Conservation (phyloP, 176 grass and related monocot species). For the Microstegium vimineum region DNA sequence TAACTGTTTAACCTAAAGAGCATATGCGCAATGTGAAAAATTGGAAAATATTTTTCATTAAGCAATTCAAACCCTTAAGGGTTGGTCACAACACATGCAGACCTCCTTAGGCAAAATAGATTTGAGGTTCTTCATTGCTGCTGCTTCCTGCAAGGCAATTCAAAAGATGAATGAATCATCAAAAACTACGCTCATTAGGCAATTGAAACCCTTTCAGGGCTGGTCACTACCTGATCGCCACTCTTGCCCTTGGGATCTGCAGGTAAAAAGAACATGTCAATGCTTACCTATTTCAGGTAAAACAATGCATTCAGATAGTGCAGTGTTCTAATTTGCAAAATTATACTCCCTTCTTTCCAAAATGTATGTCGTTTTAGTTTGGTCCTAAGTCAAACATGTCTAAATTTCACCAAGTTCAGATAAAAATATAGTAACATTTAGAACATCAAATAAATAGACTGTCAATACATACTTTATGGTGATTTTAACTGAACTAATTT, state of each 20-base stretch:
- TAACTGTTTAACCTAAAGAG: not conserved
- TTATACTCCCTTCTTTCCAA: not conserved
- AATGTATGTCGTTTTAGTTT: not conserved
- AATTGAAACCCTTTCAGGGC: not conserved
- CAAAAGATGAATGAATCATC: constrained; percentile 8
- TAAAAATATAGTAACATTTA: not conserved
- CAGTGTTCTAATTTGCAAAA: not conserved
- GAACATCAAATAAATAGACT: not conserved
- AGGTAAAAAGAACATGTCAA: constrained; percentile 24
- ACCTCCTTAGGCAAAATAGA: constrained; percentile 90
- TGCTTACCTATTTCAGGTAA: not conserved
- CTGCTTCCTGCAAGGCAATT: constrained; percentile 39
- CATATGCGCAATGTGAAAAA: not conserved
- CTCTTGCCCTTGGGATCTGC: constrained; percentile 52
- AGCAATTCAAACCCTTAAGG: not conserved
- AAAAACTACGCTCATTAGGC: constrained; percentile 5
- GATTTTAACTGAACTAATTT: not conserved
- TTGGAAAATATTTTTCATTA: not conserved
- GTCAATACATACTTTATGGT: not conserved
- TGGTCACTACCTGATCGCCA: constrained; percentile 53
- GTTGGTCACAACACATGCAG: constrained; percentile 7
- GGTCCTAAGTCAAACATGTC: not conserved
- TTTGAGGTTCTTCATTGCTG: constrained; percentile 57
- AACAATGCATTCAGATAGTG: not conserved
- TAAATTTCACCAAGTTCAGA: not conserved